Conservation (phyloP, 495 filamentous ascomycete species). For the Annulohypoxylon nitens region DNA sequence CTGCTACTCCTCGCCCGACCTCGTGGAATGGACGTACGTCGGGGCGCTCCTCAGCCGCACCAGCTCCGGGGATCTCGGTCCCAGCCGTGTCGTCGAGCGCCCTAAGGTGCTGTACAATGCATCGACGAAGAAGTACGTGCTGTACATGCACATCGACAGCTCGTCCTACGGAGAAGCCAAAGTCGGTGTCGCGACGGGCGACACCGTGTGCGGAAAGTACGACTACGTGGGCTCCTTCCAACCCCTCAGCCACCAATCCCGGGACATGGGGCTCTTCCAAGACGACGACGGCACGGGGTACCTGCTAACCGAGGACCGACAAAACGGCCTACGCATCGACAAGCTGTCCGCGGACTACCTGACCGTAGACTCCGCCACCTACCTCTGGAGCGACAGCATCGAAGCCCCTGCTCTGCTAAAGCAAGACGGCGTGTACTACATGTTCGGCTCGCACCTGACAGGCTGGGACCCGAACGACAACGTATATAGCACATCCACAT, state of each 20-base stretch:
- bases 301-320: conserved; percentile 72
- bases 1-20: conserved; percentile 67
- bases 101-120: conserved; percentile 75
- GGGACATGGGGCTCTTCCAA: conserved; percentile 74
- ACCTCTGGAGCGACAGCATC: conserved; percentile 63
- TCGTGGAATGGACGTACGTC: conserved; percentile 73
- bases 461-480: conserved; percentile 74
- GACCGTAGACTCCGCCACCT: conserved; percentile 61
- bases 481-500: conserved; percentile 57
- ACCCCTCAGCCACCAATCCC: conserved; percentile 66
- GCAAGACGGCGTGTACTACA: conserved; percentile 54
- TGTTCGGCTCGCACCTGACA: conserved; percentile 57
- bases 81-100: conserved; percentile 72
- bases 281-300: conserved; percentile 72
- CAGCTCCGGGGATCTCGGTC: conserved; percentile 69
- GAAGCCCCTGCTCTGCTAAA: conserved; percentile 62
- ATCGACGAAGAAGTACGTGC: conserved; percentile 64
- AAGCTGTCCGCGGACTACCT: conserved; percentile 63
- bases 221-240: conserved; percentile 52
- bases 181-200: conserved; percentile 71
- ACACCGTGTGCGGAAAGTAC: conserved; percentile 71
- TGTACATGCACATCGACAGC: conserved; percentile 76
- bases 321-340: conserved; percentile 67
- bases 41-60: conserved; percentile 66
- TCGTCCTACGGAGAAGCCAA: conserved; percentile 73